phyloP scores from a whole-genome alignment of 2,329 filamentous ascomycete genomes.

The Microdochium nivale region DNA sequence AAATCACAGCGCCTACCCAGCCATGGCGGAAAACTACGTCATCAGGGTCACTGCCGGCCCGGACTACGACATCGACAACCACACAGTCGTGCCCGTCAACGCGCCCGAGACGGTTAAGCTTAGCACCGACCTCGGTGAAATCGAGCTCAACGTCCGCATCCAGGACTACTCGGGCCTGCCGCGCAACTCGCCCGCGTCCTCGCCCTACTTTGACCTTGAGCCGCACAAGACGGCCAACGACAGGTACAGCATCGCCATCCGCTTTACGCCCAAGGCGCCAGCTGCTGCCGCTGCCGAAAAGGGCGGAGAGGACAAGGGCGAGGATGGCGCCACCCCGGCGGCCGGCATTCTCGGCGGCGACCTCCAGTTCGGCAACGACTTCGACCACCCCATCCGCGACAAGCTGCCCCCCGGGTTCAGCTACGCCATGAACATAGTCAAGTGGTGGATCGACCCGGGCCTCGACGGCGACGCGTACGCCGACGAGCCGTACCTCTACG shows the following conservation, averaged over 20 bases:
- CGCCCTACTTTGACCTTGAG: constrained; percentile 67
- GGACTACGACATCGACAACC: constrained; percentile 63
- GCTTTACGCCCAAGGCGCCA: constrained; percentile 60
- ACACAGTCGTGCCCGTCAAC: constrained; percentile 71
- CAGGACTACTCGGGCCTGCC: constrained; percentile 64
- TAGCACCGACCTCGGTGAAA: constrained; percentile 52
- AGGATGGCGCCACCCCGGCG: constrained; percentile 4
- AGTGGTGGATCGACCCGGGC: constrained; percentile 85
- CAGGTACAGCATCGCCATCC: constrained; percentile 77
- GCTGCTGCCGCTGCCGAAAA: constrained; percentile 3
- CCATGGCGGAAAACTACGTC: constrained; percentile 64
- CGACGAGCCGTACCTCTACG: constrained; percentile 79
- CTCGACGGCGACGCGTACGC: constrained; percentile 85
- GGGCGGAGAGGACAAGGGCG: constrained; percentile 5
- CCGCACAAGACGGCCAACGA: constrained; percentile 60
- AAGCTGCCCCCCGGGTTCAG: constrained; percentile 79
- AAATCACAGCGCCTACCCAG: too few relatives aligned
- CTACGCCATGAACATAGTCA: constrained; percentile 75
- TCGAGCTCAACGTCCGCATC: constrained; percentile 67
- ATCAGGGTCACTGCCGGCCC: constrained; percentile 76
- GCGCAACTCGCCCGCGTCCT: constrained; percentile 55
- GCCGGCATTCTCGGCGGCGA: constrained; percentile 58
- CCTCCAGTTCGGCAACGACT: constrained; percentile 91
- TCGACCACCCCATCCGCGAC: constrained; percentile 83
- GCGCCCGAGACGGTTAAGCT: constrained; percentile 52